Conservation (phyloP, 108 stramenopile genomes). For the Asterionellopsis glacialis region DNA sequence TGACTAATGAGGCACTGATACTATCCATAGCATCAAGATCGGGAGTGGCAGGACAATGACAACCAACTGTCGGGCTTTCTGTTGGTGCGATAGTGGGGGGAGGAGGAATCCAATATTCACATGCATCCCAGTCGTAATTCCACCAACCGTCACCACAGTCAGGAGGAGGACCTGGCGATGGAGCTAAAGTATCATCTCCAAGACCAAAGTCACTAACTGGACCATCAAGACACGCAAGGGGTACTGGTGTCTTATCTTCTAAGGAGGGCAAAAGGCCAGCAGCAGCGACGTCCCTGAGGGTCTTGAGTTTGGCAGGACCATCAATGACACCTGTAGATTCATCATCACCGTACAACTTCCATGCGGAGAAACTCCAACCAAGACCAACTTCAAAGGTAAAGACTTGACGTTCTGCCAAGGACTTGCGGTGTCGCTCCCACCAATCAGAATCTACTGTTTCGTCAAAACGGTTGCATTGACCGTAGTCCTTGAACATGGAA, state of each 20-base stretch:
- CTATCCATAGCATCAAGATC: too few species aligned
- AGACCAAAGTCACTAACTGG: slow-evolving; percentile 61
- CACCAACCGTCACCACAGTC: slow-evolving; percentile 82
- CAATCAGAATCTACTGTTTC: slow-evolving; percentile 57
- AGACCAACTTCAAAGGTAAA: slow-evolving; percentile 60
- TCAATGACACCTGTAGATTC: slow-evolving; percentile 32
- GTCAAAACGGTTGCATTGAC: slow-evolving; percentile 74
- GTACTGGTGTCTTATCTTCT: slow-evolving; percentile 9
- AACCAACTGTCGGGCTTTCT: too few species aligned
- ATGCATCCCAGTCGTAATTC: slow-evolving; percentile 48
- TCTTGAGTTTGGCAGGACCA: slow-evolving; percentile 47
- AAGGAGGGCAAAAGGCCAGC: slow-evolving; percentile 55
- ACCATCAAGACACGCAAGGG: slow-evolving; percentile 56
- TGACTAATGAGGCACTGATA: too few species aligned
- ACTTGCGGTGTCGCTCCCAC: slow-evolving; percentile 66
- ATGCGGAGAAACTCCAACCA: slow-evolving; percentile 69
- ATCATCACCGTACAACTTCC: slow-evolving; percentile 58
- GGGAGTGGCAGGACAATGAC: too few species aligned
- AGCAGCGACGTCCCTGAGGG: slow-evolving; percentile 54
- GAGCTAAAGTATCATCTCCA: slow-evolving; percentile 69
- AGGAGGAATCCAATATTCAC: slow-evolving; percentile 80
- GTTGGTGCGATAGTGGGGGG: slow-evolving; percentile 11
- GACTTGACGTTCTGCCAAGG: slow-evolving; percentile 61
- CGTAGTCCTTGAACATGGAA: slow-evolving; percentile 53
- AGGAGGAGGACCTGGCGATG: slow-evolving; percentile 59